A percentile compares a stretch with the other conserved stretches of the same genome.
These are phyloP conservation scores for Verticillium albo-atrum DNA, from an alignment of 2,329 filamentous ascomycete species.

Conservation along the genomic window DNA sequence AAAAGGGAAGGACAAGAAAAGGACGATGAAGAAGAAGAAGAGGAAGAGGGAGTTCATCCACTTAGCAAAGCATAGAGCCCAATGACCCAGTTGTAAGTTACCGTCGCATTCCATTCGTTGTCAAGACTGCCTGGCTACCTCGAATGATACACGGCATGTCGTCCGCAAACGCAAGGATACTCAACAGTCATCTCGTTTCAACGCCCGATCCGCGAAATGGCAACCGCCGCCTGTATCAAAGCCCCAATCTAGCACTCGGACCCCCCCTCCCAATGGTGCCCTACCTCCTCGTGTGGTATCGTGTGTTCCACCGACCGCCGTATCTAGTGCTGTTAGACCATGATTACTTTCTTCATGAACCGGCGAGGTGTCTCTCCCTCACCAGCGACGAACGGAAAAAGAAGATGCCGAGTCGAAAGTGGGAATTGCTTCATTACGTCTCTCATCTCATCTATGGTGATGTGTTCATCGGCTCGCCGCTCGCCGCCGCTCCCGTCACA, in stretches of 20 bases:
- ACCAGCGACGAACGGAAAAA: not conserved
- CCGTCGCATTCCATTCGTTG: not conserved
- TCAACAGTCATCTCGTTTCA: not conserved
- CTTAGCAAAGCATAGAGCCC: not conserved
- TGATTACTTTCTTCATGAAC: not conserved
- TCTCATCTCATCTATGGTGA: constrained; percentile 51
- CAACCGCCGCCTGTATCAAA: not conserved
- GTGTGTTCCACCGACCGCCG: not conserved
- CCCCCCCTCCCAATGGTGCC: not conserved
- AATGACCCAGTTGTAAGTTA: not conserved
- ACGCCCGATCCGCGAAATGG: not conserved
- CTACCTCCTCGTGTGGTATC: not conserved
- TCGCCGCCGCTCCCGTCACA: constrained; percentile 39
- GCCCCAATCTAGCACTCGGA: not conserved
- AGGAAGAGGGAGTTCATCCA: not conserved
- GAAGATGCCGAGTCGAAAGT: not conserved
- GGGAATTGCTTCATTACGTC: constrained; percentile 48
- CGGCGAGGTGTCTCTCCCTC: not conserved
- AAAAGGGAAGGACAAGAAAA: not conserved
- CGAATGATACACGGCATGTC: not conserved
- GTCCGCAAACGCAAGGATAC: not conserved
- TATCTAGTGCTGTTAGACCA: not conserved
- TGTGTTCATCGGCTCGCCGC: constrained; percentile 60
- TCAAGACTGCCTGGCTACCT: not conserved
- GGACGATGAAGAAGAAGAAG: too few species aligned